Evolutionary conservation across 495 filamentous ascomycete genomes (phyloP).

Genomic region (Penicillium lagena): DNA sequence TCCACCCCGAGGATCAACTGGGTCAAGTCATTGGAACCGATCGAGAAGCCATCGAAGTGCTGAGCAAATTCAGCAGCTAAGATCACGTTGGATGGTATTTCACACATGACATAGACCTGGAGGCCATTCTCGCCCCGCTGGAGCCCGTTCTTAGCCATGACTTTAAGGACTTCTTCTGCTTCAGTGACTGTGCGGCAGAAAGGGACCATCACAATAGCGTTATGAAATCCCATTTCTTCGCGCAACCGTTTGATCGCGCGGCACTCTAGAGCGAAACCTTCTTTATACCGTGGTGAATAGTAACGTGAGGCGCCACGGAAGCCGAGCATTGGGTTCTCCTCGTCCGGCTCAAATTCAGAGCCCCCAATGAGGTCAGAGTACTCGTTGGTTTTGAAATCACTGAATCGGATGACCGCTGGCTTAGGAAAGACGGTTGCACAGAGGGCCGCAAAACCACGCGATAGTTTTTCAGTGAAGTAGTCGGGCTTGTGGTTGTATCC

Average conservation of each 20-base stretch:
- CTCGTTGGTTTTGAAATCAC: constrained; percentile 37
- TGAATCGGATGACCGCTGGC: constrained; percentile 29
- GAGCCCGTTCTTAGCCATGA: constrained; percentile 27
- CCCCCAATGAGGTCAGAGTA: constrained; percentile 32
- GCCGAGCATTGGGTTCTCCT: constrained; percentile 33
- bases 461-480: constrained; percentile 31
- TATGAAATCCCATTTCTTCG: constrained; percentile 27
- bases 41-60: constrained; percentile 33
- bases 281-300: constrained; percentile 28
- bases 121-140: constrained; percentile 22
- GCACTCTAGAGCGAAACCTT: constrained; percentile 31
- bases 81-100: constrained; percentile 33
- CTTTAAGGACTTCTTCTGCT: constrained; percentile 21
- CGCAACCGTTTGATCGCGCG: constrained; percentile 29
- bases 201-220: constrained; percentile 31
- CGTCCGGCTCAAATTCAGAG: constrained; percentile 25
- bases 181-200: constrained; percentile 30
- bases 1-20: constrained; percentile 31
- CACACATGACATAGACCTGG: constrained; percentile 33
- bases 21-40: constrained; percentile 33
- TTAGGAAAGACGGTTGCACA: constrained; percentile 25
- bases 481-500: constrained; percentile 25
- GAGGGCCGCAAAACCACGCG: constrained; percentile 26
- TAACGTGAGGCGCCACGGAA: constrained; percentile 33
- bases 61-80: constrained; percentile 20